Conservation (phyloP, 108 stramenopile genomes). For the Fragilaria radians region DNA sequence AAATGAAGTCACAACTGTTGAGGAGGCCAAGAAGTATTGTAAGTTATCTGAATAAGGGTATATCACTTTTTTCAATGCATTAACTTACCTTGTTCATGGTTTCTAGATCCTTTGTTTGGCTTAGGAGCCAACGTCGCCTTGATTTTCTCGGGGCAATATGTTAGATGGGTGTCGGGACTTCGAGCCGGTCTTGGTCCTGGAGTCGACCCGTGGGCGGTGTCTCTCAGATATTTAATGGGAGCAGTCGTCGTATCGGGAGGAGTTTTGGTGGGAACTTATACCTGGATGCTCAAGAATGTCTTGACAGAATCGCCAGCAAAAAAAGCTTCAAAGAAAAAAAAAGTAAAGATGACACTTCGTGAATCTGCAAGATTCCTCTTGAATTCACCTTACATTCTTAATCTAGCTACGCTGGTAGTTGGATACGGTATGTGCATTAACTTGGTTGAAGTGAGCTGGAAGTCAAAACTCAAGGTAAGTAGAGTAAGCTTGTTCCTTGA, state of each 20-base stretch:
- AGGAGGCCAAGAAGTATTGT: constrained; percentile 96
- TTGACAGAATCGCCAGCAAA: constrained; percentile 33
- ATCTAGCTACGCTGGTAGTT: constrained; percentile 91
- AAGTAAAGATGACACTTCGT: constrained; percentile 78
- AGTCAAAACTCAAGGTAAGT: constrained; percentile 88
- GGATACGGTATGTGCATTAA: constrained; percentile 99
- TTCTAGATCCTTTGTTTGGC: constrained; percentile 93
- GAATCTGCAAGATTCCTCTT: constrained; percentile 92
- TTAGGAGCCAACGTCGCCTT: constrained; percentile 94
- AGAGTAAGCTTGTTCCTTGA: background rate
- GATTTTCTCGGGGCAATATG: constrained; percentile 95
- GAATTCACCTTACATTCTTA: constrained; percentile 84
- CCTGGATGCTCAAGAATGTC: constrained; percentile 88
- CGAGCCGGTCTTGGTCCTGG: constrained; percentile 73
- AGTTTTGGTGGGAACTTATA: constrained; percentile 71
- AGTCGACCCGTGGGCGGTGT: constrained; percentile 91
- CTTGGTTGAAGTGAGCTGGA: constrained; percentile 99
- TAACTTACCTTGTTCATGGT: too few relatives aligned
- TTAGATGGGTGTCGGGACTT: constrained; percentile 82
- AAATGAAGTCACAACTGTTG: constrained; percentile 95
- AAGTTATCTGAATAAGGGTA: constrained; percentile 4
- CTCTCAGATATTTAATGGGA: constrained; percentile 90
- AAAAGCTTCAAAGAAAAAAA: constrained; percentile 71
- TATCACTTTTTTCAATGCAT: too few relatives aligned
- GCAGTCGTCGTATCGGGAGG: constrained; percentile 82